Percentiles rank a stretch among this genome's conserved stretches.
phyloP scores from a whole-genome alignment of 2,329 filamentous ascomycete species.

The Talaromyces sp. region DNA sequence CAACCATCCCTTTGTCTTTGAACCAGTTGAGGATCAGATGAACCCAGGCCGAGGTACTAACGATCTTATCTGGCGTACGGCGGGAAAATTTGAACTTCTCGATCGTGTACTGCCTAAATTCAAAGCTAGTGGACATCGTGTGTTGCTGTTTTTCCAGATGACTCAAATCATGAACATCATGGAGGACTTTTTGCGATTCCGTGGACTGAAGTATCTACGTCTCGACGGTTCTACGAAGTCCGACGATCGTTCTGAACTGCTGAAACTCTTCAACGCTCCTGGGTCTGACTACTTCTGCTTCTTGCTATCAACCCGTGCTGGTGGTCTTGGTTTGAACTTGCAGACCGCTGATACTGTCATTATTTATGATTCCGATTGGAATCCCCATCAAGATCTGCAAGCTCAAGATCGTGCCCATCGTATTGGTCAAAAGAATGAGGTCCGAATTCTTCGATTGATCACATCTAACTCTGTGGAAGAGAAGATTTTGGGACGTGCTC shows the following conservation, averaged over 20 bases:
- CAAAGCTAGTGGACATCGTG: conserved; percentile 82
- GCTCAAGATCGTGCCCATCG: conserved; percentile 99
- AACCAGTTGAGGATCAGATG: conserved; percentile 97
- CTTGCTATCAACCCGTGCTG: conserved; percentile 94
- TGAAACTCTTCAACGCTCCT: conserved; percentile 85
- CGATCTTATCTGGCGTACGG: conserved; percentile 89
- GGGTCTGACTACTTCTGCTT: conserved; percentile 96
- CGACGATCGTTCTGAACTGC: conserved; percentile 88
- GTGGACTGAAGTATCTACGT: conserved; percentile 80
- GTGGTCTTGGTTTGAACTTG: conserved; percentile 93
- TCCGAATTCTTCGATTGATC: conserved; percentile 91
- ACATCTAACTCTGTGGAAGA: conserved; percentile 97
- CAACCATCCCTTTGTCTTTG: conserved; percentile 98
- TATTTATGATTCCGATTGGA: conserved; percentile 99
- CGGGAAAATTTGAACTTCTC: conserved; percentile 94
- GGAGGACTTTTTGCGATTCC: conserved; percentile 91
- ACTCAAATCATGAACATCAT: conserved; percentile 99
- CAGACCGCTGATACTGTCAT: conserved; percentile 99
- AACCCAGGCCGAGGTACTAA: conserved; percentile 86
- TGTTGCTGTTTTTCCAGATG: conserved; percentile 99
- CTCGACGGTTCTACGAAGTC: conserved; percentile 96
- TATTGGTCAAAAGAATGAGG: conserved; percentile 99
- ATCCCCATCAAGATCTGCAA: conserved; percentile 97
- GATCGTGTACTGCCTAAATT: conserved; percentile 94
- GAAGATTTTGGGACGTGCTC: conserved; percentile 93